Evolutionary conservation across 495 filamentous ascomycete species (phyloP), one percentile per base, ranked within the genome.

Genomic region (Beverwykella pulmonaria): DNA sequence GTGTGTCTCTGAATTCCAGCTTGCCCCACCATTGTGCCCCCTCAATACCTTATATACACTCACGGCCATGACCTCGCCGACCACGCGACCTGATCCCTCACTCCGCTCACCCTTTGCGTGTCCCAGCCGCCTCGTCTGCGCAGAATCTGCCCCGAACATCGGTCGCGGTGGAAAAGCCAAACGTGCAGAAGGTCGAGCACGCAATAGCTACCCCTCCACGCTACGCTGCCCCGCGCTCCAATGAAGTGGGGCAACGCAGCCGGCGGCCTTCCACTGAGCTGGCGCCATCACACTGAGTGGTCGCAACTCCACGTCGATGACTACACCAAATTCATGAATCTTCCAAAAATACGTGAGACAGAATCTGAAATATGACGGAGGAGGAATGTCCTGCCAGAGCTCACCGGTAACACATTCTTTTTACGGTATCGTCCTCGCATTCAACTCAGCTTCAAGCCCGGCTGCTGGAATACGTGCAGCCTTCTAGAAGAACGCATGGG

Each of bases 131-230:
- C 15, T 44, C 39, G 17, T 44, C 39, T 15, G 39, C 39, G 39
- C 17, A 44, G 17, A 34, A 44, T 44, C 3, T 44, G 34, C 53
- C 32, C 39, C 39, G 39, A 44, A 44, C 17, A 44, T 44, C 39
- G 39, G 39, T 44, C 39, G 15, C 17, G 39, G 17, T 7, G 6
- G 39, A 9, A n/a, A 44, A 44, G 39, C 39, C 17, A 12, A 44
- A 44, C 39, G 29, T 53, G 61, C 48, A 22, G 17, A n/a, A 27
- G 2, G 52, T 49, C 54, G 62, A 65, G 62, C 62, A 65, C 62
- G 62, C 62, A 65, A 65, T 65, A 4, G 27, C 48, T 63, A 54
- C 53, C 61, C 52, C 61, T 55, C 62, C 49, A 23, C 34, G 10
- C 20, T 14, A n/a, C 22, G 14, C 53, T 10, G 34, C 27, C 34